A percentile compares a stretch with the other conserved stretches of the same genome.
phyloP scores from a whole-genome alignment of 1,139 yeast species.

The Wickerhamomyces sp. region DNA sequence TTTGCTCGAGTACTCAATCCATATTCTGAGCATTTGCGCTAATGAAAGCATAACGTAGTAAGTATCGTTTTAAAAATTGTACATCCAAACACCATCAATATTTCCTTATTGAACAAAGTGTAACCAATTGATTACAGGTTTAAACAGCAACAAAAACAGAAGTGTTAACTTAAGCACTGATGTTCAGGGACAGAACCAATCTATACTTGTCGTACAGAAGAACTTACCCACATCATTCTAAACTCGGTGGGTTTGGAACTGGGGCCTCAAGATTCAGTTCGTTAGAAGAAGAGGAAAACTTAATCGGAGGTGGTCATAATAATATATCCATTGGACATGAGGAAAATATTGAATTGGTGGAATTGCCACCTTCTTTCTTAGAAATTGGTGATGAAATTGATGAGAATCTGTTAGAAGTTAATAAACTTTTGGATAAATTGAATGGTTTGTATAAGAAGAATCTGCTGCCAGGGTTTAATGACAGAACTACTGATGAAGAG shows the following conservation, averaged over 20 bases:
- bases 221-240: constrained; percentile 54
- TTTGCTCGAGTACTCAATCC: no score
- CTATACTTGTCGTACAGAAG: constrained; percentile 66
- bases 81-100: no score
- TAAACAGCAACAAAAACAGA: neutral
- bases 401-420: constrained; percentile 46
- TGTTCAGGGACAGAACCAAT: constrained; percentile 76
- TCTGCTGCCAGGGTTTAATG: constrained; percentile 81
- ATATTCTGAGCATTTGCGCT: no score
- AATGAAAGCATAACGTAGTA: no score
- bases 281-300: constrained; percentile 54
- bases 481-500: constrained; percentile 64
- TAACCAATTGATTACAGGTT: neutral
- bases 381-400: constrained; percentile 75
- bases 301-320: constrained; percentile 32
- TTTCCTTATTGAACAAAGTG: no score
- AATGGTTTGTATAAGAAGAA: constrained; percentile 74
- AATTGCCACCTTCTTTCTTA: constrained; percentile 73
- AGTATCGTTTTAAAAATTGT: no score
- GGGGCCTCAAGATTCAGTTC: constrained; percentile 34
- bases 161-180: constrained; percentile 17
- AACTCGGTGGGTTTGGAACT: constrained; percentile 21
- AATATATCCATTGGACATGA: no score
- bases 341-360: constrained; percentile 40
- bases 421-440: constrained; percentile 47